Percentiles rank a stretch among this genome's conserved stretches.
Evolutionary conservation across 2,329 filamentous ascomycete genomes (phyloP).

Genomic region (Aureobasidium sp.): DNA sequence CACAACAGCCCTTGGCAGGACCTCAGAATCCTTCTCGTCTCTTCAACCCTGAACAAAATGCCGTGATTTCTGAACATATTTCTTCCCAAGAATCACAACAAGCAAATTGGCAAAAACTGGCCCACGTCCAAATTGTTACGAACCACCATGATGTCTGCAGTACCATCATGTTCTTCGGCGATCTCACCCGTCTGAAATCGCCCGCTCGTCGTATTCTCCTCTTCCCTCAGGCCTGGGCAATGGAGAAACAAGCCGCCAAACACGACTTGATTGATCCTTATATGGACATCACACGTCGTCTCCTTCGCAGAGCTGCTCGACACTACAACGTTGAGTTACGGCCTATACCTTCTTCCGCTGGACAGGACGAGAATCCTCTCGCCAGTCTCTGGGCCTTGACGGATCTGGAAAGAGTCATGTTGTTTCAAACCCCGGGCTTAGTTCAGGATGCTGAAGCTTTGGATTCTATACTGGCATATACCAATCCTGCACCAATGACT

Average conservation of each 20-base stretch:
- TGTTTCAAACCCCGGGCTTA: conserved; percentile 39
- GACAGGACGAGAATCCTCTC: conserved; percentile 35
- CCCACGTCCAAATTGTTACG: conserved; percentile 42
- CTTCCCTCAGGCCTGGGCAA: conserved; percentile 36
- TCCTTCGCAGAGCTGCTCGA: conserved; percentile 40
- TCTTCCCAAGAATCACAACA: conserved; percentile 23
- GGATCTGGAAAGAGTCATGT: conserved; percentile 40
- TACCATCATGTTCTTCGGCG: conserved; percentile 44
- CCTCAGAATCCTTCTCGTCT: conserved; percentile 23
- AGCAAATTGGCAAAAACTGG: conserved; percentile 40
- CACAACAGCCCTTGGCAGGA: conserved; percentile 16
- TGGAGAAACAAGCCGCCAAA: conserved; percentile 28
- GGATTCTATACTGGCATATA: conserved; percentile 38
- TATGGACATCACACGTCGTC: conserved; percentile 37
- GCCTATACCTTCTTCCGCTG: conserved; percentile 30
- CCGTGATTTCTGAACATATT: conserved; percentile 20
- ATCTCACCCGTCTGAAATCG: conserved; percentile 39
- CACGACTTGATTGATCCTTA: conserved; percentile 35
- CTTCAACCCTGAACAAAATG: conserved; percentile 19
- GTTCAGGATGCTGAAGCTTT: conserved; percentile 41
- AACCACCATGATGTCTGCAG: conserved; percentile 43
- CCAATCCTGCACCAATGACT: conserved; percentile 25
- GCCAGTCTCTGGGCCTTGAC: conserved; percentile 39
- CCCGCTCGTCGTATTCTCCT: conserved; percentile 40
- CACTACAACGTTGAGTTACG: conserved; percentile 40